Evolutionary conservation across 371 early-diverging fungal species (phyloP).

Genomic region (Gilbertella persicaria): DNA sequence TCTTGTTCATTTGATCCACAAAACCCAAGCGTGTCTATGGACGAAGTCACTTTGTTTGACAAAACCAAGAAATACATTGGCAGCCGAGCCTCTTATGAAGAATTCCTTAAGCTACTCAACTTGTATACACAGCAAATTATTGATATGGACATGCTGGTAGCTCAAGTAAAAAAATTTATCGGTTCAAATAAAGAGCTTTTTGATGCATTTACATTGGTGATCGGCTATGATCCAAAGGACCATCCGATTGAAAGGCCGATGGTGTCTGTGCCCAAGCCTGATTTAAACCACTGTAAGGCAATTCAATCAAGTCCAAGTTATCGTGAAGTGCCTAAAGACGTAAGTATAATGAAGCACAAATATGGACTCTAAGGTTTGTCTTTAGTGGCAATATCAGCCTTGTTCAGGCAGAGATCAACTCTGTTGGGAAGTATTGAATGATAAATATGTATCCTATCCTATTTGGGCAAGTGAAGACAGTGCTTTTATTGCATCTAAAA

Average conservation of each 20-base stretch:
- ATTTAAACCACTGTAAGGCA: constrained; percentile 48
- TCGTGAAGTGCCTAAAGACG: constrained; percentile 60
- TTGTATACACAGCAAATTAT: constrained; percentile 94
- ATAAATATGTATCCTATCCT: constrained; percentile 91
- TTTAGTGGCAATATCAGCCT: constrained; percentile 45
- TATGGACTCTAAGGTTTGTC: no score
- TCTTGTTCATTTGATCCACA: constrained; percentile 29
- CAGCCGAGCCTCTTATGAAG: constrained; percentile 82
- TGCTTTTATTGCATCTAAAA: constrained; percentile 87
- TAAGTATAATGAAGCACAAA: constrained; percentile 33
- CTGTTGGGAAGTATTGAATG: constrained; percentile 92
- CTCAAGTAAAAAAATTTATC: constrained; percentile 76
- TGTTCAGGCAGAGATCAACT: constrained; percentile 90
- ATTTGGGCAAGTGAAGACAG: constrained; percentile 94
- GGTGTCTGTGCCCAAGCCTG: constrained; percentile 49
- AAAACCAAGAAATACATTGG: constrained; percentile 78
- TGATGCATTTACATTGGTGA: constrained; percentile 86
- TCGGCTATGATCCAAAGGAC: constrained; percentile 78
- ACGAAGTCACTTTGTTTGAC: constrained; percentile 90
- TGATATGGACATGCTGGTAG: constrained; percentile 74
- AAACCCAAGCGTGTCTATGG: constrained; percentile 51
- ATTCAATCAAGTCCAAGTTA: constrained; percentile 64
- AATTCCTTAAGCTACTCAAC: constrained; percentile 95
- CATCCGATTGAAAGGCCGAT: constrained; percentile 33
- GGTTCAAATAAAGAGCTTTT: constrained; percentile 72